Evolutionary conservation across 169 alveolate species (phyloP), one percentile per base, ranked within the genome.

Genomic region (Condylostoma magnum): DNA sequence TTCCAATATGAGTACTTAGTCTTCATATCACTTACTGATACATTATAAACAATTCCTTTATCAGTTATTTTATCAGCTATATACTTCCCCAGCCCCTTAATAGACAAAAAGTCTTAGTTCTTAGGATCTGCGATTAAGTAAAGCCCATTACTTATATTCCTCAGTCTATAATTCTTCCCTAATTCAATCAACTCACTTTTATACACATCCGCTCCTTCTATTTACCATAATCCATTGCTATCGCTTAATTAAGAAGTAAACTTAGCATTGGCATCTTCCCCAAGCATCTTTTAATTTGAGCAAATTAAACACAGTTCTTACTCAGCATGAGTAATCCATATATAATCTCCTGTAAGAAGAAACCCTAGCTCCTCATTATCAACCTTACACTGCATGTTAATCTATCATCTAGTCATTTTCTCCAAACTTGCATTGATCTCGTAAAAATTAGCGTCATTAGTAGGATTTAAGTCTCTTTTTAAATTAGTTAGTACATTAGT

Each of bases 261-360:
- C n/a, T 22, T 20, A 1, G 43, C 57, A 38, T 33, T n/a, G 15
- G 18, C 20, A 15, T 33, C 34, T 1, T 60, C 33, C 2, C 27
- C 27, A 3, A n/a, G 56, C 25, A n/a, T 10, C 2, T 22, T 15
- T 22, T 51, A 20, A 2, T 55, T 22, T n/a, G 6, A 38, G 15
- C 41, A 52, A 15, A n/a, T 55, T 36, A 60, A 3, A 27, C 71
- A 33, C 1, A 18, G 12, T n/a, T 66, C 65, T 66, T 66, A 43
- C 47, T 66, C 75, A 25, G 75, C 18, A 47, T 66, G 75, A 18
- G 66, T 46, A 2, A 66, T 25, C 63, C 75, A 66, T 25, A 66
- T 25, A 22, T 22, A 22, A 46, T 66, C 75, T 18, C 63, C 75
- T 15, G 46, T 22, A n/a, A 20, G 30, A 10, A 66, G 31, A 22